Percentiles rank a stretch among this genome's conserved stretches.
Evolutionary conservation across 345 rosid species (phyloP).

Genomic region (Ceriops zippeliana): DNA sequence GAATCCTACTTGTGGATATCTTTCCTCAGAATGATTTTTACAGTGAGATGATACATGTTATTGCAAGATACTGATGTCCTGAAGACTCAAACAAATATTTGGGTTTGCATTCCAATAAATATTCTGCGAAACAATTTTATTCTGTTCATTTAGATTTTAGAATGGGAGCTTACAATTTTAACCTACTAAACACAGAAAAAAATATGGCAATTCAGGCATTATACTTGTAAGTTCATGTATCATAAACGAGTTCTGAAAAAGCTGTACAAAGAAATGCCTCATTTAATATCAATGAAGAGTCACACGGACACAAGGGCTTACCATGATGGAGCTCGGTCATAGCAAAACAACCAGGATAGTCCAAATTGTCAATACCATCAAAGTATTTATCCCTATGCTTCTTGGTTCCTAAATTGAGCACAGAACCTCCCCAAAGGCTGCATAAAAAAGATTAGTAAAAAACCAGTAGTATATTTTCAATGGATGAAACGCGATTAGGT

Average conservation of each 20-base stretch:
- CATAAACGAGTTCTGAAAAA: background rate
- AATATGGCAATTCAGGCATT: background rate
- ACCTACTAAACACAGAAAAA: background rate
- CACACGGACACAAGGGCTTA: conserved; percentile 20
- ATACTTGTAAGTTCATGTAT: background rate
- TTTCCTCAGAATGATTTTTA: background rate
- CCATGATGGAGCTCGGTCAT: conserved; percentile 99
- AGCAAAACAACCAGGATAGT: conserved; percentile 94
- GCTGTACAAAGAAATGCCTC: background rate
- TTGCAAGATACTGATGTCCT: background rate
- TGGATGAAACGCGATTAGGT: background rate
- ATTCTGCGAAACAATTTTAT: background rate
- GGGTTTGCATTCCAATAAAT: background rate
- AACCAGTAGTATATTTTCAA: background rate
- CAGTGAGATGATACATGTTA: background rate
- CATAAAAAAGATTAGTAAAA: conserved; percentile 5
- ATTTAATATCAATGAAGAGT: background rate
- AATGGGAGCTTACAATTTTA: too few relatives aligned
- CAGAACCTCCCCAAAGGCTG: conserved; percentile 99
- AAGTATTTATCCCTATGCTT: conserved; percentile 88
- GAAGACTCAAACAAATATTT: background rate
- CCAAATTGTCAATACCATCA: conserved; percentile 74
- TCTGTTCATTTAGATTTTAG: too few relatives aligned
- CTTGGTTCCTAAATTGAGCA: conserved; percentile 91
- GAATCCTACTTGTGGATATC: background rate